Conservation (phyloP, 345 rosid genomes). For the Brassica napus region DNA sequence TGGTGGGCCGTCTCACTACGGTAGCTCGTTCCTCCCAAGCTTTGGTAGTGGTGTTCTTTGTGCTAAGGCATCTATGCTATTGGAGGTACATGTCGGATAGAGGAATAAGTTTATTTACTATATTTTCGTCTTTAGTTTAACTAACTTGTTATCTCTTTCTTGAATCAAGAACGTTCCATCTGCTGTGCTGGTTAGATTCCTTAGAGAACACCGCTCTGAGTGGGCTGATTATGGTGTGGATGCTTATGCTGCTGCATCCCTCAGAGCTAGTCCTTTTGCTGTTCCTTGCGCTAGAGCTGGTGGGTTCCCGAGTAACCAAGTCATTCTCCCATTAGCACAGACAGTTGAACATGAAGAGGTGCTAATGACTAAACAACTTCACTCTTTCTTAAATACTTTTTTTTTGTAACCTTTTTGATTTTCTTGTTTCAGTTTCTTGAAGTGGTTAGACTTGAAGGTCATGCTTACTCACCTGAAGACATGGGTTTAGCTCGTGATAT, state of each 20-base stretch:
- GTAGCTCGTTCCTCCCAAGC: slow-evolving; percentile 60
- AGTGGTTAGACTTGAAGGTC: slow-evolving; percentile 90
- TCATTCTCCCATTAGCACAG: slow-evolving; percentile 87
- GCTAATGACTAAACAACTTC: slow-evolving; percentile 7
- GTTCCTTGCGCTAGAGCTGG: slow-evolving; percentile 84
- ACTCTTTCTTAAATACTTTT: background rate
- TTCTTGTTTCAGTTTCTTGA: slow-evolving; percentile 64
- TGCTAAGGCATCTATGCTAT: slow-evolving; percentile 93
- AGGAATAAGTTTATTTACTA: background rate
- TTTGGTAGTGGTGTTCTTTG: slow-evolving; percentile 93
- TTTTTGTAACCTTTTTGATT: background rate
- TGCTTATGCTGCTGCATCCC: slow-evolving; percentile 80
- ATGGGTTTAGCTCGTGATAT: slow-evolving; percentile 84
- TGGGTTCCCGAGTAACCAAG: slow-evolving; percentile 89
- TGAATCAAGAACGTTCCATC: slow-evolving; percentile 79
- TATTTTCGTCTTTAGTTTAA: background rate
- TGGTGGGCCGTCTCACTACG: slow-evolving; percentile 62
- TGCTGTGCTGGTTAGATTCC: slow-evolving; percentile 78
- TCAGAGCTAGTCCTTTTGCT: slow-evolving; percentile 75
- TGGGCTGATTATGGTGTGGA: slow-evolving; percentile 98
- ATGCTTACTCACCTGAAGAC: slow-evolving; percentile 87
- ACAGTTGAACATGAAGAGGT: slow-evolving; percentile 97
- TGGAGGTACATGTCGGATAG: slow-evolving; percentile 58
- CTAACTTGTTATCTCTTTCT: slow-evolving; percentile 29
- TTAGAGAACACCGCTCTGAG: slow-evolving; percentile 96